Evolutionary conservation across 495 filamentous ascomycete genomes (phyloP).

Genomic region (Penicillium atrosanguineum): DNA sequence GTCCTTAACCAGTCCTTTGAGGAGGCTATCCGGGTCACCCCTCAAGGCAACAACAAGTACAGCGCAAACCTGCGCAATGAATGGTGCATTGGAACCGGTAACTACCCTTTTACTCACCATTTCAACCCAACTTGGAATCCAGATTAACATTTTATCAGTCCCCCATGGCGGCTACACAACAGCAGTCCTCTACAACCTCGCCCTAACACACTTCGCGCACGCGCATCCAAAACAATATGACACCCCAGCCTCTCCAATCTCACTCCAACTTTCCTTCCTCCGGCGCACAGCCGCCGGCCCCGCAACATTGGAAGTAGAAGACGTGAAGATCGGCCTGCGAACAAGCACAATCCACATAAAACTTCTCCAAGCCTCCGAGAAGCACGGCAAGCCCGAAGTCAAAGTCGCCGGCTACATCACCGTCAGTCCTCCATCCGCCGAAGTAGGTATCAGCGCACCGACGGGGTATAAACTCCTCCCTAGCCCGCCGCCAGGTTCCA

Average conservation of each 20-base stretch:
- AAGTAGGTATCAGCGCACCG: conserved; percentile 54
- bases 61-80: conserved; percentile 53
- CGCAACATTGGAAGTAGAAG: conserved; percentile 61
- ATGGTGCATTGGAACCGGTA: conserved; percentile 73
- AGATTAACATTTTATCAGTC: conserved; percentile 46
- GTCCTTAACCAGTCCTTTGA: conserved; percentile 44
- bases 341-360: conserved; percentile 69
- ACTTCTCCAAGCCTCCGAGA: conserved; percentile 48
- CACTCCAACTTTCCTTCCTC: conserved; percentile 71
- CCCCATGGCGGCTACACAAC: conserved; percentile 82
- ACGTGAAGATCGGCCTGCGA: conserved; percentile 69
- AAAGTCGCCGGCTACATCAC: conserved; percentile 69
- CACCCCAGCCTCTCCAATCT: conserved; percentile 57
- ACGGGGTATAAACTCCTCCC: conserved; percentile 53
- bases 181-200: conserved; percentile 59
- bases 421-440: conserved; percentile 57
- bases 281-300: conserved; percentile 64
- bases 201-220: conserved; percentile 60
- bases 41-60: conserved; percentile 62
- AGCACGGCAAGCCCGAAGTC: conserved; percentile 36
- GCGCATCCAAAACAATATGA: conserved; percentile 58
- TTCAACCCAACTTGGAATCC: neutral
- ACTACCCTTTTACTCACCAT: neutral
- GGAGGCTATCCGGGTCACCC: conserved; percentile 55
- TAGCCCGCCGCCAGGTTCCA: conserved; percentile 35